Percentiles rank a stretch among this genome's conserved stretches.
Conservation (phyloP, 495 filamentous ascomycete species). For the Penicillium manginii region DNA sequence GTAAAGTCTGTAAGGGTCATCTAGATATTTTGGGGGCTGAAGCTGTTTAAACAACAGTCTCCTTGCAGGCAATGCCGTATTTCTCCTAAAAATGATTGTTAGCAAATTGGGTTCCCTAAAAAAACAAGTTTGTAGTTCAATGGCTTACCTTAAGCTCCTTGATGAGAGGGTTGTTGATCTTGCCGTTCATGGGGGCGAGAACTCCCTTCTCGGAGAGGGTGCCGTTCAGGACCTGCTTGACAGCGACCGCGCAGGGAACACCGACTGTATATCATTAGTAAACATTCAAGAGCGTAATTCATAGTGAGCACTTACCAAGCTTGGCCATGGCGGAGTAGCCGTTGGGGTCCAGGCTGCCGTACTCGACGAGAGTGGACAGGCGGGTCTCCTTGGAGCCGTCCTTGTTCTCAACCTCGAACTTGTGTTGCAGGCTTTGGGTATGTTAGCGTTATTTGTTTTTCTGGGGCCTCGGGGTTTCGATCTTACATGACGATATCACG, state of each 20-base stretch:
- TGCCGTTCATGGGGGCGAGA: constrained; percentile 76
- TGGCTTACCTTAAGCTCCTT: constrained; percentile 56
- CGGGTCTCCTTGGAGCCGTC: constrained; percentile 75
- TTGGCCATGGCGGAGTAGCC: constrained; percentile 93
- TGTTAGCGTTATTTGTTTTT: background rate
- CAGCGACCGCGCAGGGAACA: constrained; percentile 63
- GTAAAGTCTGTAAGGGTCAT: background rate
- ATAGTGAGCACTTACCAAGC: constrained; percentile 32
- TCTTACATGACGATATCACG: constrained; percentile 73
- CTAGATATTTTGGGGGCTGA: background rate
- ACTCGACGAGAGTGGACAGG: constrained; percentile 82
- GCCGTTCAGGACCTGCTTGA: constrained; percentile 83
- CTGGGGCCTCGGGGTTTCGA: background rate
- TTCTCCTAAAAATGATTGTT: constrained; percentile 46
- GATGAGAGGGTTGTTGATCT: constrained; percentile 69
- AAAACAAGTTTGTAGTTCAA: too few species aligned
- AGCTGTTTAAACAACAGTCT: constrained; percentile 1
- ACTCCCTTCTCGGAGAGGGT: constrained; percentile 77
- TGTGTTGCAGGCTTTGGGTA: constrained; percentile 70
- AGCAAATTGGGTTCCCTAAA: background rate
- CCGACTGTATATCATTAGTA: constrained; percentile 51
- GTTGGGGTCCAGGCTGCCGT: constrained; percentile 67
- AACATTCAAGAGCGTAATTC: background rate
- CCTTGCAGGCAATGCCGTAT: constrained; percentile 49
- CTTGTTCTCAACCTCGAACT: constrained; percentile 84